Conservation (phyloP, 2,329 filamentous ascomycete genomes). For the Colletotrichum sp. region DNA sequence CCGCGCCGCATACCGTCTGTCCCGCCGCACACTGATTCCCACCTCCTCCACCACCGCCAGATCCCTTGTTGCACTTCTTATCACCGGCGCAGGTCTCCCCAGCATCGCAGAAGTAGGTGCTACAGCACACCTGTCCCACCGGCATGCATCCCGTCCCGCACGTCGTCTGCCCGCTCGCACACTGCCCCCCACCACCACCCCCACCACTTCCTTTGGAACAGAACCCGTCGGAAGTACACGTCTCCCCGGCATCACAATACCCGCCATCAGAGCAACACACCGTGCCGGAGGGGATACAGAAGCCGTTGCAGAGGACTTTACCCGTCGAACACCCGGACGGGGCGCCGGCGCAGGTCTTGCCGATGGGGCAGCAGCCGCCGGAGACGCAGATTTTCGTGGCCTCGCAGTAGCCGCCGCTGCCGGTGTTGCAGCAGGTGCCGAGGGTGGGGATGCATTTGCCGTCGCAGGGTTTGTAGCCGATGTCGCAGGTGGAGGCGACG, state of each 20-base stretch:
- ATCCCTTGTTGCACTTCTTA: not conserved
- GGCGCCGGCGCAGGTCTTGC: conserved; percentile 34
- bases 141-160: conserved; percentile 33
- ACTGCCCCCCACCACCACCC: conserved; percentile 23
- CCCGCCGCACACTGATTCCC: not conserved
- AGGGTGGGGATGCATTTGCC: conserved; percentile 32
- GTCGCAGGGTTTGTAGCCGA: conserved; percentile 30
- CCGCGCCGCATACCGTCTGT: conserved; percentile 26
- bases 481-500: conserved; percentile 22
- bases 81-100: conserved; percentile 11
- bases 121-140: conserved; percentile 29
- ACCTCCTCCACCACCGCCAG: not conserved
- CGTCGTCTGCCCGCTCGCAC: conserved; percentile 17
- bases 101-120: conserved; percentile 22
- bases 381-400: conserved; percentile 31
- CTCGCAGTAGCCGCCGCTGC: conserved; percentile 34
- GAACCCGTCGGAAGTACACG: conserved; percentile 26
- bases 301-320: conserved; percentile 28
- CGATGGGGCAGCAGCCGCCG: conserved; percentile 36
- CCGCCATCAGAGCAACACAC: conserved; percentile 33
- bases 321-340: conserved; percentile 28
- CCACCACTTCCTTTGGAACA: conserved; percentile 24
- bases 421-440: conserved; percentile 32
- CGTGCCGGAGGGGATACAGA: conserved; percentile 34
- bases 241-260: conserved; percentile 35